Base-by-base conservation (phyloP, 768 basidiomycete species). In the Mycena belliarum region DNA sequence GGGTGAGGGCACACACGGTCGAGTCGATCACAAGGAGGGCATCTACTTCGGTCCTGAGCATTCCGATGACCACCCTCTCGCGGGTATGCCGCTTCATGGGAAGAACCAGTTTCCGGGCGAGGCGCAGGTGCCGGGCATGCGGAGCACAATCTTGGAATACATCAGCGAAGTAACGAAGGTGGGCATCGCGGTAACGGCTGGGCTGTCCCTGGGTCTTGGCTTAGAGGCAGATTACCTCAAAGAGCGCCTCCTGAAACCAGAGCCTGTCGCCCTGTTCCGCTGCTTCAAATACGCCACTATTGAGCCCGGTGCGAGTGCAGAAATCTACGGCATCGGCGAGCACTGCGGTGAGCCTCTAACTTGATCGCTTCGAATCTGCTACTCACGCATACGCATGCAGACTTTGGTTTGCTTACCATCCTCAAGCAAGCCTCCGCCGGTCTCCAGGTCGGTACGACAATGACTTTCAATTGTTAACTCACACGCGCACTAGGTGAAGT, bases 1-100 rank as follows among this genome's bases (percentile, higher is more conserved):
- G 18, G 62, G 57, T 21, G 63, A 64, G 43, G 53, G 56, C 50
- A 65, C 53, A 21, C 62, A 56, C 42, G 57, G 57, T 7, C 42
- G 48, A 21, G 33, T 55, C 37, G 63, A 63, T 49, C 49, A 24
- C 41, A 62, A 64, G 51, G 63, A 57, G 48, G 63, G 63, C n/a
- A 43, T 59, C 5, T 61, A 63, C 45, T 55, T 64, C 40, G 56
- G 56, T 4, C 61, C 61, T 6, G 63, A 64, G 49, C 42, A 49
- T 42, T 47, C 49, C 10, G 52, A 43, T 32, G 33, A 45, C 33
- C 52, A 53, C 35, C 43, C 44, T 21, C 52, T 46, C 18, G 18
- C 28, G 42, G 52, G 50, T 20, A 52, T 42, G 50, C 50, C 50
- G 28, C 50, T 52, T 11, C 52, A 53, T 24, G 42, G 43, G 23